A percentile compares a stretch with the other conserved stretches of the same genome.
Evolutionary conservation across 768 basidiomycete species (phyloP).

Genomic region (Ramaria rubella): DNA sequence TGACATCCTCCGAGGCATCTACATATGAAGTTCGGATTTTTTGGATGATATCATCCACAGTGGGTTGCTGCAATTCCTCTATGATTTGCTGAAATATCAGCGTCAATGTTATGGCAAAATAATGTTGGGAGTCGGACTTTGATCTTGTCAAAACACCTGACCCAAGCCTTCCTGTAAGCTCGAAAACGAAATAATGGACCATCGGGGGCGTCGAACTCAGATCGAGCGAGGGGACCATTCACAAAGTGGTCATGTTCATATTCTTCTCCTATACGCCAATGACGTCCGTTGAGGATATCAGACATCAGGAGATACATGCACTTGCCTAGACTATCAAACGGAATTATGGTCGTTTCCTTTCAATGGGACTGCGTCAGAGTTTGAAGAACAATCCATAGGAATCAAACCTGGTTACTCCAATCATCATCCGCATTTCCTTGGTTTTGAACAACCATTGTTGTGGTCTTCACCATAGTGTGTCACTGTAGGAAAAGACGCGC

Average conservation of each 20-base stretch:
- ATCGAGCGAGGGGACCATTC: conserved; percentile 9
- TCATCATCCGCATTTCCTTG: background rate
- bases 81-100: conserved; percentile 36
- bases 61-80: conserved; percentile 40
- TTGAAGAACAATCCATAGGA: background rate
- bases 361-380: background rate
- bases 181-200: conserved; percentile 33
- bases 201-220: conserved; percentile 5
- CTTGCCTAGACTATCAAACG: background rate
- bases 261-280: background rate
- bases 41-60: conserved; percentile 39
- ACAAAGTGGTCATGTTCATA: background rate
- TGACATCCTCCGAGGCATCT: conserved; percentile 39
- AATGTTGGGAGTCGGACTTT: conserved; percentile 24
- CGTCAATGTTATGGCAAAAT: background rate
- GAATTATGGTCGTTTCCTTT: conserved; percentile 1
- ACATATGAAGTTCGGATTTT: conserved; percentile 36
- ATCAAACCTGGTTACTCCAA: background rate
- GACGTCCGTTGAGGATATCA: background rate
- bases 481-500: no score
- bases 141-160: conserved; percentile 47
- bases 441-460: background rate
- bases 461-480: no score
- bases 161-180: conserved; percentile 54
- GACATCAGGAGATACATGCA: background rate